Evolutionary conservation across 306 rosid genomes (phyloP), one percentile per base, ranked within the genome.

Genomic region (Dryas octopetala): DNA sequence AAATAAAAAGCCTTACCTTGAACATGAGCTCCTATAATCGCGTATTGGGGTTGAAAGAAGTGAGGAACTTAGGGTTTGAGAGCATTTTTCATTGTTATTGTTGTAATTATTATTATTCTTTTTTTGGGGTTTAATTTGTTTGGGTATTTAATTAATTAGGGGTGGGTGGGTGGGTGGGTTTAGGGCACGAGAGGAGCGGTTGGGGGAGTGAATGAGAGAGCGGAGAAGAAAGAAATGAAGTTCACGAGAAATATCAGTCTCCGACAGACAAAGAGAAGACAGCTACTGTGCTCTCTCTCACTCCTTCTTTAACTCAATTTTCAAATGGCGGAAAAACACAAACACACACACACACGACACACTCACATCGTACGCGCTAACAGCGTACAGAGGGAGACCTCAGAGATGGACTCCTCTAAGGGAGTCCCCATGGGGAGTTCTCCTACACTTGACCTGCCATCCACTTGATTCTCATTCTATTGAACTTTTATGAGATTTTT

Each of bases 191-290:
- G 75, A 43, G n/a, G 64, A 55, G 14, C 64, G 41, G 64, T 17
- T 41, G 75, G 53, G 52, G 46, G 45, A 13, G 66, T 32, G 66
- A 61, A 61, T 32, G 53, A 71, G 52, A 8, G 64, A 71, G 74
- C 6, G 74, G 65, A 71, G 75, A 50, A 45, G 45, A 38, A 71
- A 45, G 64, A 72, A 41, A 71, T 43, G 26, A 8, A 28, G 26
- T 15, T 72, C 76, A 72, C 76, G 76, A 58, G 76, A 71, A 58
- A 13, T 48, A 55, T 3, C 41, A 62, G 67, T 62, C 67, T 32
- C 38, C 2, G 38, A 32, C 38, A 32, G 38, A 32, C 32, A 62
- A 14, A 59, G 43, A 41, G 48, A 49, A 49, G 23, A 63, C 11
- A 63, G 68, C 26, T 41, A 40, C 49, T 7, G 48, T 44, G 48